Evolutionary conservation across 495 filamentous ascomycete genomes (phyloP), one percentile per base, ranked within the genome.

Genomic region (Lasiosphaeria miniovina): DNA sequence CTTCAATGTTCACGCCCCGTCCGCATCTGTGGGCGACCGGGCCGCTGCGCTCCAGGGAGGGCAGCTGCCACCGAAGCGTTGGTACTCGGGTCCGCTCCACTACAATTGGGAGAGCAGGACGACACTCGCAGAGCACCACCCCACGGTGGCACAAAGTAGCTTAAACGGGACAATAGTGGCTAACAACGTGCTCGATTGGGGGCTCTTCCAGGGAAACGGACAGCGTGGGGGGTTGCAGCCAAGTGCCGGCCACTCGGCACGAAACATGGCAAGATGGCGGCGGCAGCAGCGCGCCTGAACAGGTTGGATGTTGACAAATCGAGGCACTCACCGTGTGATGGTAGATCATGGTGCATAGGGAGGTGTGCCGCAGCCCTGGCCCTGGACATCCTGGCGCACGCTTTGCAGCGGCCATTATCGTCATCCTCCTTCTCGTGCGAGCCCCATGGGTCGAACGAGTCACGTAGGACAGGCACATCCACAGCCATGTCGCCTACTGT

Each of bases 391-490:
- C 69, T 71, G 57, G 36, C 60, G 57, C 71, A 74, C 51, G 68
- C 71, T 54, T 59, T 53, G 63, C 71, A 74, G 24, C 49, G 61
- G 31, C 54, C 64, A 35, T 59, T 46, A 9, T 67, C 60, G 3
- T 65, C 58, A 14, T 62, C 38, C 15, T 56, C 55, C 7, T 53
- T 34, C 10, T 62, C 51, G 52, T 61, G 58, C 8, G 55, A 54
- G 11, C 55, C 41, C 70, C 70, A 73, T 2, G 70, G 68, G 49
- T 73, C 70, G 36, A 71, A 73, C 14, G 59, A 60, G 17, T 60
- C 58, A 14, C 68, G 64, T 10, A 71, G 52, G 11, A 61, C 63
- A n/a, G 67, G 61, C 35, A 69, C 63, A 12, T 58, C 69, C 45
- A 69, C 58, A 6, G 66, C 68, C 66, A 70, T 68, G 43, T 69